Evolutionary conservation across 208 protist genomes (phyloP).

Genomic region (Leishmania martiniquensis): DNA sequence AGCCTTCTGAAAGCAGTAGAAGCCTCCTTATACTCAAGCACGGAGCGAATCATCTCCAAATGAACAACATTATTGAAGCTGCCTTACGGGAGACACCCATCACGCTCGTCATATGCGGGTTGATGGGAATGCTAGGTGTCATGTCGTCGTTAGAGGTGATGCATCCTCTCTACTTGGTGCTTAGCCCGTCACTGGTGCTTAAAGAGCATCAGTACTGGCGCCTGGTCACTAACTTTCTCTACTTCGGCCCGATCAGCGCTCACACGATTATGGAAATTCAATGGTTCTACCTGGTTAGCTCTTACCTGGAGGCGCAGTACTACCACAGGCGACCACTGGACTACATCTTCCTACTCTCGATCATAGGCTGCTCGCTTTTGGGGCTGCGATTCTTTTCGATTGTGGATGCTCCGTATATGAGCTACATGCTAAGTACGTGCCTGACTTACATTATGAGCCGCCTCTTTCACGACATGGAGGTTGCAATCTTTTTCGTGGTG

Average conservation of each 20-base stretch:
- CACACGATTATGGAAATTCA: conserved; percentile 62
- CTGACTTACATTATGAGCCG: conserved; percentile 82
- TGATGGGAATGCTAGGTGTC: conserved; percentile 50
- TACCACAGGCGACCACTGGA: conserved; percentile 61
- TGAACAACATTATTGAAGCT: conserved; percentile 33
- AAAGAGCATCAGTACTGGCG: conserved; percentile 88
- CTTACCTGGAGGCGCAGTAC: conserved; percentile 63
- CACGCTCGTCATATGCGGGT: conserved; percentile 24
- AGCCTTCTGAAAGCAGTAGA: neutral
- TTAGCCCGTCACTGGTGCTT: conserved; percentile 69
- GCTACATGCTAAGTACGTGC: conserved; percentile 47
- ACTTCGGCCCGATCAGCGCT: conserved; percentile 57
- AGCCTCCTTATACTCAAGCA: neutral
- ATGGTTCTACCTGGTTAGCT: conserved; percentile 71
- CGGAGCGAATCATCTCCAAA: neutral
- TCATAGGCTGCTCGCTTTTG: conserved; percentile 52
- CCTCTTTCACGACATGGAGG: conserved; percentile 55
- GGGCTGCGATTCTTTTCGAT: conserved; percentile 39
- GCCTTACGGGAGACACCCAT: conserved; percentile 28
- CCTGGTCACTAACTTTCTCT: conserved; percentile 77
- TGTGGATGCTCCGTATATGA: conserved; percentile 65
- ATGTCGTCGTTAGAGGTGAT: conserved; percentile 52
- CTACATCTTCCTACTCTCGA: conserved; percentile 69
- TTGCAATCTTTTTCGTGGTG: conserved; percentile 57
- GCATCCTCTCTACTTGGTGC: conserved; percentile 71